phyloP scores from a whole-genome alignment of 768 basidiomycete species.

The Tremella fuciformis region DNA sequence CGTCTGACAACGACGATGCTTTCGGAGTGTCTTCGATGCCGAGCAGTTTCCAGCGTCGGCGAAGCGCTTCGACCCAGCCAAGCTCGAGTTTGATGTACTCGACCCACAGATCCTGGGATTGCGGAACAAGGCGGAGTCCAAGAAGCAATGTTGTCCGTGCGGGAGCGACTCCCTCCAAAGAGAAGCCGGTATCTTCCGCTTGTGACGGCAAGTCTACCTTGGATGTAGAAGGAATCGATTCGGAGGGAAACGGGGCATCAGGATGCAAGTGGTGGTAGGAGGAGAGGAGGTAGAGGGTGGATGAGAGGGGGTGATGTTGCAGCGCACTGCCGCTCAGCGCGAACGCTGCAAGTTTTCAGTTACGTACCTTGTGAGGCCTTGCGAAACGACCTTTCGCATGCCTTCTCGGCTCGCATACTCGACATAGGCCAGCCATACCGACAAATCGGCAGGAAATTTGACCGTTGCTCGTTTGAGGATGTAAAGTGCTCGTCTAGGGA shows the following conservation, averaged over 20 bases:
- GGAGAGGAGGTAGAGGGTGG: conserved; percentile 76
- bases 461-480: conserved; percentile 86
- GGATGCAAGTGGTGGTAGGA: conserved; percentile 78
- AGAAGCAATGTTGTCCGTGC: conserved; percentile 81
- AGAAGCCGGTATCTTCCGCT: conserved; percentile 31
- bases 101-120: conserved; percentile 74
- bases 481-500: conserved; percentile 78
- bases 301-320: conserved; percentile 76
- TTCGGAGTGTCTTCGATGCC: conserved; percentile 59
- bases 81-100: conserved; percentile 91
- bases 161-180: conserved; percentile 54
- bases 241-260: conserved; percentile 59
- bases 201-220: conserved; percentile 28
- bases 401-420: conserved; percentile 76
- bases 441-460: conserved; percentile 83
- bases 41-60: conserved; percentile 73
- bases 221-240: conserved; percentile 37
- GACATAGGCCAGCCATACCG: conserved; percentile 84
- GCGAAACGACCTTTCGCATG: conserved; percentile 72
- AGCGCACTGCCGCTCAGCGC: conserved; percentile 61
- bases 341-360: background rate
- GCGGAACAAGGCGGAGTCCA: conserved; percentile 72
- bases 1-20: background rate
- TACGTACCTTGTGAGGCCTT: conserved; percentile 74
- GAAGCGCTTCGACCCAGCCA: conserved; percentile 73